These are phyloP conservation scores for Anastatica hierochuntica DNA, from an alignment of 345 rosid genomes.

Conservation along the genomic window DNA sequence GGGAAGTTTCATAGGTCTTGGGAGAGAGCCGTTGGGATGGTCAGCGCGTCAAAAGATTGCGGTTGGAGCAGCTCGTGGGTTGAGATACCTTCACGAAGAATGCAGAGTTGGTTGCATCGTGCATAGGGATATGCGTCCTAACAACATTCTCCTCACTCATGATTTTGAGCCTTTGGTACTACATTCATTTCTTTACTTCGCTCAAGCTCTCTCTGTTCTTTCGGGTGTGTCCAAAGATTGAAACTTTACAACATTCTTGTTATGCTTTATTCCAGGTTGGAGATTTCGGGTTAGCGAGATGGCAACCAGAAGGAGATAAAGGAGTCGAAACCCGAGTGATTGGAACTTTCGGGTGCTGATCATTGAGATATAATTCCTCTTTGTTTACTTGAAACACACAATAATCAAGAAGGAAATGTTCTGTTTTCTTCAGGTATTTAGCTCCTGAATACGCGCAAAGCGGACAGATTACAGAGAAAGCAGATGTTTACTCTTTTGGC, in stretches of 20 bases:
- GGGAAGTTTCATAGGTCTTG: slow-evolving; percentile 34
- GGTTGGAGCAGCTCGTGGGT: slow-evolving; percentile 92
- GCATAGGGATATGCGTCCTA: slow-evolving; percentile 94
- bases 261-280: slow-evolving; percentile 45
- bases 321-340: slow-evolving; percentile 93
- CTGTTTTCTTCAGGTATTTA: slow-evolving; percentile 48
- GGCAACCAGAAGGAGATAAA: slow-evolving; percentile 96
- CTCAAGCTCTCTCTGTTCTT: slow-evolving; percentile 8
- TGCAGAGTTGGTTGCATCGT: slow-evolving; percentile 99
- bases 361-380: neutral
- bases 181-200: neutral
- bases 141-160: slow-evolving; percentile 90
- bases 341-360: slow-evolving; percentile 83
- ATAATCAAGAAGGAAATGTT: neutral
- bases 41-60: slow-evolving; percentile 89
- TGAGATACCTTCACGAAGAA: slow-evolving; percentile 98
- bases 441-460: slow-evolving; percentile 98
- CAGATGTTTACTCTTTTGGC: slow-evolving; percentile 93
- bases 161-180: slow-evolving; percentile 91
- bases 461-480: slow-evolving; percentile 94
- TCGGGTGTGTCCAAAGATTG: neutral
- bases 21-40: slow-evolving; percentile 59
- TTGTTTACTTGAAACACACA: neutral
- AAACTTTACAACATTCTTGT: neutral
- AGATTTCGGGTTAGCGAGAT: slow-evolving; percentile 95